phyloP scores from a whole-genome alignment of 2,329 filamentous ascomycete genomes.

The Sphaerulina vaccinii region DNA sequence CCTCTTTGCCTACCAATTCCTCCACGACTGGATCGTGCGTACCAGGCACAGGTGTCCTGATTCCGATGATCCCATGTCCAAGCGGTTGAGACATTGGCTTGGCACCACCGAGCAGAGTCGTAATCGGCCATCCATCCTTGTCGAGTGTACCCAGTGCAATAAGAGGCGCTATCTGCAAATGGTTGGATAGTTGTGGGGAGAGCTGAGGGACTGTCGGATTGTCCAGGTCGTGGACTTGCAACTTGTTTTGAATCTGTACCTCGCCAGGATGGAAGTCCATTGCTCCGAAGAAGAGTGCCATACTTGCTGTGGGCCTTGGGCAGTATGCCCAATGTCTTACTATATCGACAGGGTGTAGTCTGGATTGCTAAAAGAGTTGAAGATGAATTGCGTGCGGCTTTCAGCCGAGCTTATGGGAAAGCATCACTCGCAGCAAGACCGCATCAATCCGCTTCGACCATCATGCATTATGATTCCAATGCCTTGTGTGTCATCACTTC shows the following conservation, averaged over 20 bases:
- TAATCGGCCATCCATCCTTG: conserved; percentile 66
- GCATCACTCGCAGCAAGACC: no score
- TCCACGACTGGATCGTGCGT: conserved; percentile 68
- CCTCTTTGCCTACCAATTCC: conserved; percentile 54
- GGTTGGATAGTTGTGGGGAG: conserved; percentile 58
- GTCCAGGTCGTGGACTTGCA: conserved; percentile 7
- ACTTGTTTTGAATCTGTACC: conserved; percentile 3
- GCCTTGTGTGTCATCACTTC: no score
- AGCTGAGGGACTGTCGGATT: conserved; percentile 52
- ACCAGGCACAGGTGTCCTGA: conserved; percentile 61
- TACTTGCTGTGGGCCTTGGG: no score
- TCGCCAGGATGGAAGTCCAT: conserved; percentile 5
- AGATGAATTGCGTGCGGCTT: no score
- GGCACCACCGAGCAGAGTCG: conserved; percentile 73
- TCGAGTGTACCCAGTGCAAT: conserved; percentile 74
- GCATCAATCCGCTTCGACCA: no score
- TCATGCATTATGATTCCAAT: no score
- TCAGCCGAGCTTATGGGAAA: no score
- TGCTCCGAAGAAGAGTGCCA: conserved; percentile 9
- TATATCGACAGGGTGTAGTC: background rate
- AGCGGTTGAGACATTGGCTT: conserved; percentile 65
- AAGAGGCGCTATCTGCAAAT: conserved; percentile 63
- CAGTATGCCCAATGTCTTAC: background rate
- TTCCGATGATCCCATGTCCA: conserved; percentile 61
- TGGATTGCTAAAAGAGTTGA: no score